Evolutionary conservation across 768 basidiomycete species (phyloP), one percentile per base, ranked within the genome.

Genomic region (Rhizopogon vinicolor): DNA sequence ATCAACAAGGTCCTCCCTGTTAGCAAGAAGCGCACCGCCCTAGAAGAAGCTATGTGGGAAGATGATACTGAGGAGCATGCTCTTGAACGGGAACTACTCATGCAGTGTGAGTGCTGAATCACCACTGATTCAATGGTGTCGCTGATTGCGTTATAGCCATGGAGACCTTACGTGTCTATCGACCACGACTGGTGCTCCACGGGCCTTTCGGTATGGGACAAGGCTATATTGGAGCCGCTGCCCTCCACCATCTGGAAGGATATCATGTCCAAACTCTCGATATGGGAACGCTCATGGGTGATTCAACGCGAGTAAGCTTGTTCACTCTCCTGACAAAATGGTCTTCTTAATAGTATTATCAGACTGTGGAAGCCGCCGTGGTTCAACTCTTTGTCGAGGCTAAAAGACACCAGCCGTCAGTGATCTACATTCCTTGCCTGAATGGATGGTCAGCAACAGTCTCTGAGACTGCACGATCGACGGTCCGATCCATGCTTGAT

Each of bases 371-470:
- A 72, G 91, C 97, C 1, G 88, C 91, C 2, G 85, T 98, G 52
- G 93, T 98, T 4, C 95, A 98, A 62, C 78, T 97, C 16, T 98
- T 99, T 65, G 81, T 95, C 19, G 97, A 99, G 69, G 97, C 96
- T 1, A 98, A 98, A 67, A 86, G 96, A 28, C 92, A 97, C 67
- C 94, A 96, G 62, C 97, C 97, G 0, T 94, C 93, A 0, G 87
- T 98, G 39, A 82, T 99, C 46, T 98, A 95, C 69, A 91, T 99
- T 31, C 96, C 96, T 0, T 90, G 92, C 1, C 81, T 99, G 6
- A 64, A 83, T 1, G 82, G 86, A 1, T 98, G 95, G 94, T 89
- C 89, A 60, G 76, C 85, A 1, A 85, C 93, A 2, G 82, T 98
- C 22, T 81, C 88, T 1, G 94, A 98, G 61, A 87, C 88, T 0